phyloP scores from a whole-genome alignment of 1,284 basidiomycete genomes.

The Agaricales sp. region DNA sequence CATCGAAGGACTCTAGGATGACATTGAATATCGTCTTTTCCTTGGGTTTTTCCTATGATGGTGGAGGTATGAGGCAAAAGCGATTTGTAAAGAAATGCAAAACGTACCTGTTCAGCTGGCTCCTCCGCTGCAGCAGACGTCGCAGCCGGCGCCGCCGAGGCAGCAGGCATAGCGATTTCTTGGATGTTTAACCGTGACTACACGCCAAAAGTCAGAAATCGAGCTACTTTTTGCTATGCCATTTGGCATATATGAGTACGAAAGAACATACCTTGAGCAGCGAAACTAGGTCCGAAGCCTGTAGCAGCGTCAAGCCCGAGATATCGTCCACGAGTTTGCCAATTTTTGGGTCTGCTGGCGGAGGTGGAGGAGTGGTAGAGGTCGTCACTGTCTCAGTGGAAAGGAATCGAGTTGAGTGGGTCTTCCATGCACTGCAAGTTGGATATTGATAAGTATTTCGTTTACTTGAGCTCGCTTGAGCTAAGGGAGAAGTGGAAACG shows the following conservation, averaged over 20 bases:
- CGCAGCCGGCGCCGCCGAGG: constrained; percentile 53
- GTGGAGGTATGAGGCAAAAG: constrained; percentile 8
- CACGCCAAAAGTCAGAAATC: constrained; percentile 1
- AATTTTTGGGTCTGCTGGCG: constrained; percentile 60
- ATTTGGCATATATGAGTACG: neutral
- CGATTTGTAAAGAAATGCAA: neutral
- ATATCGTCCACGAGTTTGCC: constrained; percentile 89
- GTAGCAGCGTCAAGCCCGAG: constrained; percentile 81
- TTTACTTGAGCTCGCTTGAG: constrained; percentile 12
- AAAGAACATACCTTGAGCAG: constrained; percentile 68
- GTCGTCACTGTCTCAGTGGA: constrained; percentile 22
- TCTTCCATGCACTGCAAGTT: constrained; percentile 2
- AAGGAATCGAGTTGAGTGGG: constrained; percentile 17
- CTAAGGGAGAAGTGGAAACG: constrained; percentile 19
- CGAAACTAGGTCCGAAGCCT: constrained; percentile 94
- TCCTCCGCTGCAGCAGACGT: constrained; percentile 52
- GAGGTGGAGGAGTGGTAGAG: constrained; percentile 18
- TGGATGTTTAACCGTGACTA: constrained; percentile 94
- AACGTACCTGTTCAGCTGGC: constrained; percentile 45
- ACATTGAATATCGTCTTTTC: constrained; percentile 98
- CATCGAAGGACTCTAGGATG: constrained; percentile 88
- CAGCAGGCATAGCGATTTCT: constrained; percentile 91
- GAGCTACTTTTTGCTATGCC: constrained; percentile 3
- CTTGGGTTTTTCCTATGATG: constrained; percentile 82
- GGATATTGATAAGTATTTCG: constrained; percentile 3